Evolutionary conservation across 306 rosid genomes (phyloP).

Genomic region (Quercus bicolor): DNA sequence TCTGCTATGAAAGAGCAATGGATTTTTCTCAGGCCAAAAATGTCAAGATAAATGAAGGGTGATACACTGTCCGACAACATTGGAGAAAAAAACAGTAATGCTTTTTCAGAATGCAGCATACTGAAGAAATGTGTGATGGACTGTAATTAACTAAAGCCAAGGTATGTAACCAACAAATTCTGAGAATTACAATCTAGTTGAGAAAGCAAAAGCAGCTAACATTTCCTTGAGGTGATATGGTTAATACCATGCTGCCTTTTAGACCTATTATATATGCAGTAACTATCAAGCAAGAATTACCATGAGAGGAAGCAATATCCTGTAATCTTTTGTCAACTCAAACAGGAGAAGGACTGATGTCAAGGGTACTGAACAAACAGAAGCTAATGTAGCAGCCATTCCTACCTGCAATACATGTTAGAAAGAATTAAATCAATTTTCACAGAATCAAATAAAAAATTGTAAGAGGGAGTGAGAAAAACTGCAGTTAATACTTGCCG

Average conservation of each 20-base stretch:
- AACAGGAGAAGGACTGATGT: constrained; percentile 96
- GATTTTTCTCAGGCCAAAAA: not conserved
- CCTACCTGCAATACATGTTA: constrained; percentile 67
- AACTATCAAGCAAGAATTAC: constrained; percentile 44
- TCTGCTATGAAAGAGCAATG: not conserved
- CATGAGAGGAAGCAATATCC: constrained; percentile 98
- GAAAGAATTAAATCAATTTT: constrained; percentile 13
- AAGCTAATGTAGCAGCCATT: constrained; percentile 99
- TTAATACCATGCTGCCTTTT: not conserved
- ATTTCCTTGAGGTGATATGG: not conserved
- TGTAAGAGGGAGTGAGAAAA: not conserved
- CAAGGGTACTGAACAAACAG: constrained; percentile 94
- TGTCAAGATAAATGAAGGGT: not conserved
- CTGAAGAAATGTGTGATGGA: not conserved
- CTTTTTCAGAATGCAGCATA: constrained; percentile 2
- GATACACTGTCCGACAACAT: not conserved
- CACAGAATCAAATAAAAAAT: constrained; percentile 11
- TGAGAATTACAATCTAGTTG: not conserved
- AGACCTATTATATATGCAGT: not conserved
- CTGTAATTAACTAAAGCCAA: not conserved
- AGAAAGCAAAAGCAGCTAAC: not conserved
- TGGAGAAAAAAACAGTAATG: not conserved
- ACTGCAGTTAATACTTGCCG: not conserved
- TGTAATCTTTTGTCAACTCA: constrained; percentile 96
- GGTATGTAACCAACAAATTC: not conserved